Evolutionary conservation across 768 basidiomycete genomes (phyloP).

Genomic region (Leccinum subtestaceum): DNA sequence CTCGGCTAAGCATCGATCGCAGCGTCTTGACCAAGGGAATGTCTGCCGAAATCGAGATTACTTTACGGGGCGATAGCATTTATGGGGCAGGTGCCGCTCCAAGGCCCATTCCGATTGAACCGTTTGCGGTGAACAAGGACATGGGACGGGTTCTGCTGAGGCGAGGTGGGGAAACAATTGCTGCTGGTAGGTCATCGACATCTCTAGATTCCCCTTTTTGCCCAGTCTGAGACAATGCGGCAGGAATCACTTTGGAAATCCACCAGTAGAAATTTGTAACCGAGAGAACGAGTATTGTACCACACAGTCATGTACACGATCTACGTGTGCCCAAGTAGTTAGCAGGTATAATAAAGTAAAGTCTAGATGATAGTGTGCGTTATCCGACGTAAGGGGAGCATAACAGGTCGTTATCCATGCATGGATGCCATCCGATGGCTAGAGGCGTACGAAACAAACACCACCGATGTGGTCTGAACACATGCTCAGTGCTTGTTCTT

Average conservation of each 20-base stretch:
- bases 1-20: constrained; percentile 5
- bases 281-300: constrained; percentile 3
- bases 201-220: not conserved
- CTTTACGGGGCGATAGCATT: constrained; percentile 56
- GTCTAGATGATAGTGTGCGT: constrained; percentile 15
- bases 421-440: constrained; percentile 5
- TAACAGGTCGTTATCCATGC: constrained; percentile 16
- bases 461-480: not conserved
- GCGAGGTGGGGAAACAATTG: constrained; percentile 90
- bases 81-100: constrained; percentile 44
- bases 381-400: constrained; percentile 13
- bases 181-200: constrained; percentile 58
- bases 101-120: constrained; percentile 79
- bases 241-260: constrained; percentile 47
- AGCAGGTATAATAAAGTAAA: constrained; percentile 20
- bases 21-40: constrained; percentile 84
- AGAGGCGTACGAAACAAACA: not conserved
- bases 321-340: constrained; percentile 11
- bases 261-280: constrained; percentile 20
- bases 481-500: not conserved
- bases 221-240: constrained; percentile 2
- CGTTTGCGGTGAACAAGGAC: constrained; percentile 85
- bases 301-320: constrained; percentile 17
- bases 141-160: constrained; percentile 92
- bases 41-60: constrained; percentile 85